These are phyloP conservation scores for Echria macrotheca DNA, from an alignment of 495 filamentous ascomycete species.

Conservation along the genomic window DNA sequence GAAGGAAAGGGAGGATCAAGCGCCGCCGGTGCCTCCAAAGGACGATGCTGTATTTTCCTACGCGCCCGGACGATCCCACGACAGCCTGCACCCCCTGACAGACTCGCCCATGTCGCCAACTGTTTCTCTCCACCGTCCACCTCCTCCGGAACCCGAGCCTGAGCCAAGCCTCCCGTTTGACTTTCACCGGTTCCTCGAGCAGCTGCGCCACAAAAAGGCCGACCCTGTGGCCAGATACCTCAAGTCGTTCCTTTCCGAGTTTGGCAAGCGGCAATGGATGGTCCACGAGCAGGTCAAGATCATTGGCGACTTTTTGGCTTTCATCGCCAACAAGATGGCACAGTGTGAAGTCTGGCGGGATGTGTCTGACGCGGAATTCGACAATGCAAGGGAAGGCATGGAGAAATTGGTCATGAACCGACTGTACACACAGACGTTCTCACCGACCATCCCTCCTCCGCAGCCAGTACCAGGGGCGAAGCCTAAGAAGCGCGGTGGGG, in stretches of 20 bases:
- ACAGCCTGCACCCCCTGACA: constrained; percentile 27
- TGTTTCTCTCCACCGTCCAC: constrained; percentile 58
- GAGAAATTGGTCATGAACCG: constrained; percentile 99
- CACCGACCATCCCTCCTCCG: constrained; percentile 79
- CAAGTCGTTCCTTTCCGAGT: constrained; percentile 88
- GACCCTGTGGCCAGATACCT: constrained; percentile 95
- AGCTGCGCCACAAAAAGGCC: constrained; percentile 88
- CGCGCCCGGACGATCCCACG: constrained; percentile 25
- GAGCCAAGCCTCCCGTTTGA: constrained; percentile 91
- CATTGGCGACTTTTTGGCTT: constrained; percentile 92
- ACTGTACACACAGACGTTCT: constrained; percentile 93
- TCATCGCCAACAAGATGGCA: constrained; percentile 99
- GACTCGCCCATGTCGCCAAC: constrained; percentile 46
- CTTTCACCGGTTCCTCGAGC: constrained; percentile 94
- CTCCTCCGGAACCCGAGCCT: constrained; percentile 79
- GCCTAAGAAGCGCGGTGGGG: constrained; percentile 61
- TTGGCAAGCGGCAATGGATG: constrained; percentile 99
- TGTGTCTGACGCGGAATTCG: constrained; percentile 93
- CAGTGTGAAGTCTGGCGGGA: constrained; percentile 95
- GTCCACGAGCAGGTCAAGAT: constrained; percentile 99
- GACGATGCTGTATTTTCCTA: constrained; percentile 34
- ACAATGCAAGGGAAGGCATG: constrained; percentile 98
- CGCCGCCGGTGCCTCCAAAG: constrained; percentile 48
- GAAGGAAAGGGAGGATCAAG: constrained; percentile 39
- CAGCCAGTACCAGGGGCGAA: constrained; percentile 66